Evolutionary conservation across 495 filamentous ascomycete genomes (phyloP), one percentile per base, ranked within the genome.

Genomic region (Trichocladium uniseriatum): DNA sequence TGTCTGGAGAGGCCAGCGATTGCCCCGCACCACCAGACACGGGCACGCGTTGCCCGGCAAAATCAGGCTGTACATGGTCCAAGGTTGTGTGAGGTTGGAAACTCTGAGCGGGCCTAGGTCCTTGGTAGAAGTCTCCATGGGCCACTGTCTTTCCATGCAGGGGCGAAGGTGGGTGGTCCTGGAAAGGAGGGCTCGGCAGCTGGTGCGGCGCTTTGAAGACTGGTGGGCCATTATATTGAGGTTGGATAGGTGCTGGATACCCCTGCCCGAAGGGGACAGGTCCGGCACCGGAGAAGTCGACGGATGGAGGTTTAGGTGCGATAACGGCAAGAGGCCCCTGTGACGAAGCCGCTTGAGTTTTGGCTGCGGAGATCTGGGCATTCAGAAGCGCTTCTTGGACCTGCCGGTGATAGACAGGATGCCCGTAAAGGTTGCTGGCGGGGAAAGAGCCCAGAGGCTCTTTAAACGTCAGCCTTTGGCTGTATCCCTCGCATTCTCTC

Each of bases 401-500:
- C 10, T 57, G 57, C 0, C 52, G 62, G 20, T 58, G 56, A 31
- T 58, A 65, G 13, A 57, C 49, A 3, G 58, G 47, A 24, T 61
- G 58, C 1, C 57, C 60, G 32, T 44, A 65, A 31, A 59, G 41
- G 21, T 49, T 31, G 20, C 58, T 53, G 21, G 54, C 45, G 11
- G 55, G 21, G 69, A 72, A 74, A n/a, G 79, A 69, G 3, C 83
- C 81, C 45, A 89, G 70, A 8, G 89, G 88, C 49, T 91, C 81
- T 65, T 94, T 96, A 76, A 98, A 96, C 35, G 95, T 74, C 29
- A 98, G 82, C 38, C 87, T 79, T 61, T 89, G 89, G 54, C 84
- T 94, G 70, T 98, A 98, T 32, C 92, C 92, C 67, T 97, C 90
- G 63, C 92, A 98, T 35, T 82, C 74, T 10, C 92, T 81, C 64